phyloP scores from a whole-genome alignment of 2,329 filamentous ascomycete genomes.

The Epichloe elymi region DNA sequence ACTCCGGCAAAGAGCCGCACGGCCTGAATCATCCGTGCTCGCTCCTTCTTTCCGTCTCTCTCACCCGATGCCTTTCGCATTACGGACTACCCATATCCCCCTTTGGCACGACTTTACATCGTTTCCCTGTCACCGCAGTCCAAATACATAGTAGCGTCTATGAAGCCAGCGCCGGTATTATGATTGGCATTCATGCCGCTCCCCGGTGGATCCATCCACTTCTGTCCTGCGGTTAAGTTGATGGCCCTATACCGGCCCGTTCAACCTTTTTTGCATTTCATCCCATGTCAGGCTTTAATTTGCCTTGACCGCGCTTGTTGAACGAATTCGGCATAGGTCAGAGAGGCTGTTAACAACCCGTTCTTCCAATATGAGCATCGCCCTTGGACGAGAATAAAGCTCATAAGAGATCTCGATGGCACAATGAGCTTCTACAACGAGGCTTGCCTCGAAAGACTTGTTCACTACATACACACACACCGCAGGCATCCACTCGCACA shows the following conservation, averaged over 20 bases:
- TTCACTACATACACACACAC: not conserved
- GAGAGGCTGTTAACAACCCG: not conserved
- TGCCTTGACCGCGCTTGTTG: not conserved
- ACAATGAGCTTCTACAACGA: not conserved
- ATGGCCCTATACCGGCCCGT: not conserved
- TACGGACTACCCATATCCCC: not conserved
- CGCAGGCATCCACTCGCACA: not conserved
- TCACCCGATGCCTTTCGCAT: not conserved
- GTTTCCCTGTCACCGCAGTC: not conserved
- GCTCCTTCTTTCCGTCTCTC: not conserved
- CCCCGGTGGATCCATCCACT: conserved; percentile 2
- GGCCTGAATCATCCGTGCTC: conserved; percentile 6
- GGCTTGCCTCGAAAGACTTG: not conserved
- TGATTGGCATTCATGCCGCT: conserved; percentile 5
- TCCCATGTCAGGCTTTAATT: conserved; percentile 1
- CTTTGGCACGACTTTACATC: not conserved
- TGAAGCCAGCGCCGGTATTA: not conserved
- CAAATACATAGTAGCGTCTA: not conserved
- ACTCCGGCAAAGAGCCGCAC: conserved; percentile 1
- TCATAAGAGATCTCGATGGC: not conserved
- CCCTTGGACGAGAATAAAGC: too few relatives aligned
- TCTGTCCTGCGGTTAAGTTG: not conserved
- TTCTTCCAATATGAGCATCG: not conserved
- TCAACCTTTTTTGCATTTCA: conserved; percentile 1
- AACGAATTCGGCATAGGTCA: not conserved